Conservation (phyloP, 371 early-diverging fungal species). For the Mortierella sp. region DNA sequence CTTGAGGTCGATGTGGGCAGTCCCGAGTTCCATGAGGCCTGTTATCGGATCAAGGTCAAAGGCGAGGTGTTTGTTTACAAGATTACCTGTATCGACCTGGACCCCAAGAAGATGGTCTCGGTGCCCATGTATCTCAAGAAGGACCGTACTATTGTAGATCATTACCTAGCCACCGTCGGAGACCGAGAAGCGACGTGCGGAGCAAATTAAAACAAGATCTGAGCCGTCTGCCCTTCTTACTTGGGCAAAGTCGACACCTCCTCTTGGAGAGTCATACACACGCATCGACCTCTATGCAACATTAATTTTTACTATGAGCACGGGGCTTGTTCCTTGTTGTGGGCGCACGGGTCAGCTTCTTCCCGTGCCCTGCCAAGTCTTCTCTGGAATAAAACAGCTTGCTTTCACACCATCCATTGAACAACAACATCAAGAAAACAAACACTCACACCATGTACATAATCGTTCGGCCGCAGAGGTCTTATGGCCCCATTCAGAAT, state of each 20-base stretch:
- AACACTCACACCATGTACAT: slow-evolving; percentile 32
- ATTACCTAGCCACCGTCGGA: slow-evolving; percentile 34
- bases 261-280: too few relatives aligned
- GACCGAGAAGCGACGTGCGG: slow-evolving; percentile 37
- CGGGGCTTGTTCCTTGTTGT: too few relatives aligned
- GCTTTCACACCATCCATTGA: not conserved
- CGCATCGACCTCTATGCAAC: too few relatives aligned
- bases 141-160: slow-evolving; percentile 37
- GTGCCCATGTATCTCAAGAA: slow-evolving; percentile 46
- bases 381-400: not conserved
- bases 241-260: not conserved
- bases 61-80: slow-evolving; percentile 38
- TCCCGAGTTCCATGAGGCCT: slow-evolving; percentile 20
- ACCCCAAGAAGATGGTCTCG: slow-evolving; percentile 46
- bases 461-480: slow-evolving; percentile 36
- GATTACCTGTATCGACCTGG: slow-evolving; percentile 52
- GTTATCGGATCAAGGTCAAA: slow-evolving; percentile 26
- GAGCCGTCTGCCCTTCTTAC: not conserved
- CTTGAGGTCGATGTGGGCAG: not conserved
- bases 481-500: slow-evolving; percentile 52
- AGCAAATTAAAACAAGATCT: not conserved
- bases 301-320: too few relatives aligned
- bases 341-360: not conserved
- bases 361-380: not conserved
- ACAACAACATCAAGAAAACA: not conserved